Evolutionary conservation across 2,329 filamentous ascomycete species (phyloP).

Genomic region (Cladophialophora bantiana): DNA sequence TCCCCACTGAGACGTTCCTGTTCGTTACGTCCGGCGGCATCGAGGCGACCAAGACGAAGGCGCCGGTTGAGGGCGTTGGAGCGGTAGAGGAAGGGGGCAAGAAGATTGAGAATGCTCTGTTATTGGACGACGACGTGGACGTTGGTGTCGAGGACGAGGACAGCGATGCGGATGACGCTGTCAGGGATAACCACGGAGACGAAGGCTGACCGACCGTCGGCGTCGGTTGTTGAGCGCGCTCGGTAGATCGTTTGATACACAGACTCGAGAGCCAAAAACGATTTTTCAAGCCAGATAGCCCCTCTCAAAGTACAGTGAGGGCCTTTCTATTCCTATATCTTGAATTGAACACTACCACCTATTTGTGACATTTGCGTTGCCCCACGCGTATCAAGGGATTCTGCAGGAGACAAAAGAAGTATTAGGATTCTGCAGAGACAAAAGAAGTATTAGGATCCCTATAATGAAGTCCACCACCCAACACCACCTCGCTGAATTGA

Average conservation of each 20-base stretch:
- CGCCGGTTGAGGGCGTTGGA: conserved; percentile 10
- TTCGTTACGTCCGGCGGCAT: conserved; percentile 76
- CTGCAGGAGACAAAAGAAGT: too few relatives aligned
- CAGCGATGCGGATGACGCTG: conserved; percentile 35
- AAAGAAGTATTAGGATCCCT: too few relatives aligned
- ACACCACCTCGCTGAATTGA: too few relatives aligned
- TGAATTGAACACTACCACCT: too few relatives aligned
- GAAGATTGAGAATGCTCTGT: conserved; percentile 13
- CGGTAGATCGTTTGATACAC: neutral
- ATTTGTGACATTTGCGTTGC: neutral
- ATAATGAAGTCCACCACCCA: too few relatives aligned
- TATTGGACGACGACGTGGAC: conserved; percentile 15
- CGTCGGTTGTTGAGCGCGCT: neutral
- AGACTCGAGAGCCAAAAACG: neutral
- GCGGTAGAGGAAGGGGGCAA: conserved; percentile 11
- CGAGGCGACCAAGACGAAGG: conserved; percentile 62
- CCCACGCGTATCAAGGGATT: neutral
- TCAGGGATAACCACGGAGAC: conserved; percentile 39
- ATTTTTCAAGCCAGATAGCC: neutral
- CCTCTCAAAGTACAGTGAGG: too few relatives aligned
- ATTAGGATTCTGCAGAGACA: too few relatives aligned
- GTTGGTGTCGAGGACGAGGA: conserved; percentile 35
- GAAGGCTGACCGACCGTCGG: conserved; percentile 31
- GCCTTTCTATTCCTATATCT: too few relatives aligned
- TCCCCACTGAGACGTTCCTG: conserved; percentile 73